Conservation (phyloP, 495 filamentous ascomycete genomes). For the Cudoniella acicularis region DNA sequence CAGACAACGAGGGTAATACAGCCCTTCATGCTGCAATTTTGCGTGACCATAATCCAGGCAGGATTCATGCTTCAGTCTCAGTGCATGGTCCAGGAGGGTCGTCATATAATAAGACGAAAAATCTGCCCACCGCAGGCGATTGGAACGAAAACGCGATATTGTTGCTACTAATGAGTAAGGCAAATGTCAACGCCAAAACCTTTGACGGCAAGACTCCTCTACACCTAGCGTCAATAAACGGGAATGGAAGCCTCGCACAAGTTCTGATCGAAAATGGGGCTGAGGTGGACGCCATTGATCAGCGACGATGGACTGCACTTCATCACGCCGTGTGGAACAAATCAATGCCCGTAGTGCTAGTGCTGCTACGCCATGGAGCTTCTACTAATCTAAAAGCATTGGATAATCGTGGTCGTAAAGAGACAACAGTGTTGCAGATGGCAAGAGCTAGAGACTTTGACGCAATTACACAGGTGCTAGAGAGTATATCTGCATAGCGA, state of each 20-base stretch:
- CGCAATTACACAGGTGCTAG: background rate
- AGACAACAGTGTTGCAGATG: background rate
- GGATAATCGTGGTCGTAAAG: background rate
- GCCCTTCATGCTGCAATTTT: slow-evolving; percentile 19
- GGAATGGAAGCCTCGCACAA: slow-evolving; percentile 15
- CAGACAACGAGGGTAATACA: slow-evolving; percentile 21
- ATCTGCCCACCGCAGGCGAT: background rate
- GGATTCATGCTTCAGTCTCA: no score
- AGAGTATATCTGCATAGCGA: no score
- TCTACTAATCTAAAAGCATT: slow-evolving; percentile 10
- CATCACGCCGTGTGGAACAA: slow-evolving; percentile 5
- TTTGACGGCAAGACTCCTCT: slow-evolving; percentile 20
- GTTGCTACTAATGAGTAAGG: slow-evolving; percentile 19
- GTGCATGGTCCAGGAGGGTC: background rate
- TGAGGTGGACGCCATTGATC: slow-evolving; percentile 3
- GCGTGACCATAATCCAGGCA: background rate
- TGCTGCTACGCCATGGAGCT: slow-evolving; percentile 23
- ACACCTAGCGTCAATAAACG: slow-evolving; percentile 20
- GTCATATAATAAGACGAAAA: background rate
- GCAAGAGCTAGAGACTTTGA: background rate
- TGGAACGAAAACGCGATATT: background rate
- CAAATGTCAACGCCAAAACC: slow-evolving; percentile 13
- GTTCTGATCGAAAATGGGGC: slow-evolving; percentile 22
- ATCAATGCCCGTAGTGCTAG: slow-evolving; percentile 7
- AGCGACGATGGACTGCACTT: background rate